A percentile compares a stretch with the other conserved stretches of the same genome.
These are phyloP conservation scores for Hypoxylon sp. DNA, from an alignment of 2,329 filamentous ascomycete species.

Conservation along the genomic window DNA sequence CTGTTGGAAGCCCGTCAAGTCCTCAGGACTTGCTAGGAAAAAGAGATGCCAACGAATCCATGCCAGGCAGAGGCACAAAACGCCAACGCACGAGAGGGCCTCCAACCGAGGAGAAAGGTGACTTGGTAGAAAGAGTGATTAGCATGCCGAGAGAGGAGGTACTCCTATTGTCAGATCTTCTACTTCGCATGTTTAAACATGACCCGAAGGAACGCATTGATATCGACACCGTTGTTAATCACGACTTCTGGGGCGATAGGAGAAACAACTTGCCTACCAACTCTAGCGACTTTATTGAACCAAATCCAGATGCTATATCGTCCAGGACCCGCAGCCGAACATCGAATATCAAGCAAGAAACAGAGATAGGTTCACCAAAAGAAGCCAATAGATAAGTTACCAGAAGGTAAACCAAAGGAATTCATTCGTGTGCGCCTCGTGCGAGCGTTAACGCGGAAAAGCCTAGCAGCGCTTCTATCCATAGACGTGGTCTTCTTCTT, in stretches of 20 bases:
- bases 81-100: slow-evolving; percentile 1
- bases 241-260: slow-evolving; percentile 31
- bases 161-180: slow-evolving; percentile 23
- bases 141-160: slow-evolving; percentile 29
- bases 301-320: slow-evolving; percentile 24
- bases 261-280: slow-evolving; percentile 8
- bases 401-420: background rate
- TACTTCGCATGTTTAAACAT: slow-evolving; percentile 29
- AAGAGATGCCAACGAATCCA: background rate
- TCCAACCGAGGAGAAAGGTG: background rate
- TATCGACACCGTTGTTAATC: slow-evolving; percentile 24
- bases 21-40: background rate
- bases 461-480: slow-evolving; percentile 3
- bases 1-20: background rate
- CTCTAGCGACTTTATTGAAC: background rate
- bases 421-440: background rate
- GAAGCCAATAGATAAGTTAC: background rate
- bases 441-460: background rate
- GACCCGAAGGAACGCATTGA: slow-evolving; percentile 29
- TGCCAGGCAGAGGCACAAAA: slow-evolving; percentile 10
- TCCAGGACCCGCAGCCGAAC: slow-evolving; percentile 27
- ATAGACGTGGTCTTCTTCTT: slow-evolving; percentile 4
- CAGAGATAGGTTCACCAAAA: background rate
- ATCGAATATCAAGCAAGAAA: background rate
- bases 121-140: slow-evolving; percentile 12